Percentiles rank a stretch among this genome's conserved stretches.
These are phyloP conservation scores for Phaffia tasmanica DNA, from an alignment of 768 basidiomycete genomes.

Conservation along the genomic window DNA sequence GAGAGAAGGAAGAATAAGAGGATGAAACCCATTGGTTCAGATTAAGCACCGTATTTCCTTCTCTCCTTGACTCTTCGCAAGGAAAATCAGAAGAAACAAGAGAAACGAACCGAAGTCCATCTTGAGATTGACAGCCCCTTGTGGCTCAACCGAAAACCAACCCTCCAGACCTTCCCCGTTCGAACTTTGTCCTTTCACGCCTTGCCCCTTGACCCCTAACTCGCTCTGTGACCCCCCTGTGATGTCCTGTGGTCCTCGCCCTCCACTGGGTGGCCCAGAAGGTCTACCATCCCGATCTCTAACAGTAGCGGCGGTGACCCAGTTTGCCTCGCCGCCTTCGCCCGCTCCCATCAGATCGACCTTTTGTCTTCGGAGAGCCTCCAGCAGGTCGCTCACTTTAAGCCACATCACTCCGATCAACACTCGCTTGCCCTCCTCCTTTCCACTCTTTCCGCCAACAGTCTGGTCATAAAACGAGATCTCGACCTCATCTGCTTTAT, in stretches of 20 bases:
- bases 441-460: conserved; percentile 58
- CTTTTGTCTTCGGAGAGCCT: conserved; percentile 83
- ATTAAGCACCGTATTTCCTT: too few species aligned
- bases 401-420: conserved; percentile 86
- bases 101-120: conserved; percentile 78
- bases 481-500: conserved; percentile 98
- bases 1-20: not conserved
- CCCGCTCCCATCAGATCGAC: conserved; percentile 61
- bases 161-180: conserved; percentile 75
- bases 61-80: too few species aligned
- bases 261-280: not conserved
- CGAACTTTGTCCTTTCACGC: conserved; percentile 30
- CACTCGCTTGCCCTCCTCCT: conserved; percentile 43
- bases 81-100: not conserved
- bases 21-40: too few species aligned
- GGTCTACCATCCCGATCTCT: conserved; percentile 13
- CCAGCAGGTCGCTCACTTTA: conserved; percentile 82
- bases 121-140: conserved; percentile 76
- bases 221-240: conserved; percentile 30
- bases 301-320: conserved; percentile 69
- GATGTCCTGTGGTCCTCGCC: not conserved
- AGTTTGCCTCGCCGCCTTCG: conserved; percentile 60
- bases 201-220: conserved; percentile 44
- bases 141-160: conserved; percentile 96
- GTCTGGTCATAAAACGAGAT: conserved; percentile 91